Conservation (phyloP, 2,329 filamentous ascomycete species). For the Sclerotinia glacialis region DNA sequence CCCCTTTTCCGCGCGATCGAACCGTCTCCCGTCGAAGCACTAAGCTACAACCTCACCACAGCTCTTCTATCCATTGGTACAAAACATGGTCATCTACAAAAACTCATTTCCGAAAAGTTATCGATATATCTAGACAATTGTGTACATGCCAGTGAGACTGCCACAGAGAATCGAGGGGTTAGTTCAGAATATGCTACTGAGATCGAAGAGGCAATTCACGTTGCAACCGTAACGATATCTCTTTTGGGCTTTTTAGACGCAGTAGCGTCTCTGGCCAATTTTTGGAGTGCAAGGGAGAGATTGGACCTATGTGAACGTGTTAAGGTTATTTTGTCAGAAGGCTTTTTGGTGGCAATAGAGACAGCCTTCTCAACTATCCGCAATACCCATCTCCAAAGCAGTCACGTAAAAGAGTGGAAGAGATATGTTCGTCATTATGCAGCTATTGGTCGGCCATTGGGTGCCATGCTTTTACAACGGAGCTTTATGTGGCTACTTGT, state of each 20-base stretch:
- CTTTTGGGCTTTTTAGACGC: conserved; percentile 89
- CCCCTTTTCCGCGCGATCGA: conserved; percentile 80
- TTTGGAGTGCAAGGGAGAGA: conserved; percentile 76
- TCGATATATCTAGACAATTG: conserved; percentile 72
- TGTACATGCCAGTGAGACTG: conserved; percentile 55
- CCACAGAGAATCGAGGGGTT: conserved; percentile 52
- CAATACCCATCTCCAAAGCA: conserved; percentile 67
- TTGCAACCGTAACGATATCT: conserved; percentile 76
- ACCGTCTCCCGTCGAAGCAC: conserved; percentile 82
- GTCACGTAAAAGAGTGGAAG: conserved; percentile 78
- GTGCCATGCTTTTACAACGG: conserved; percentile 86
- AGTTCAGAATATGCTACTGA: conserved; percentile 53
- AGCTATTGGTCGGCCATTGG: conserved; percentile 73
- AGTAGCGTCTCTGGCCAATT: conserved; percentile 70
- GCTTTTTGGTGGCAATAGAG: conserved; percentile 82
- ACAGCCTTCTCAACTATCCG: conserved; percentile 87
- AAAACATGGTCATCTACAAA: conserved; percentile 66
- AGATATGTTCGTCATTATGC: conserved; percentile 81
- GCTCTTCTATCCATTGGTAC: conserved; percentile 79
- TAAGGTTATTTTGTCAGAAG: conserved; percentile 73
- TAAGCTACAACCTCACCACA: conserved; percentile 74
- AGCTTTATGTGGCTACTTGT: conserved; percentile 84
- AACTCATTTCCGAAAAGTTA: conserved; percentile 63
- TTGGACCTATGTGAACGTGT: conserved; percentile 70
- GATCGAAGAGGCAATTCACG: conserved; percentile 64